Evolutionary conservation across 2,329 filamentous ascomycete genomes (phyloP).

Genomic region (Ceratocystis alfenasii): DNA sequence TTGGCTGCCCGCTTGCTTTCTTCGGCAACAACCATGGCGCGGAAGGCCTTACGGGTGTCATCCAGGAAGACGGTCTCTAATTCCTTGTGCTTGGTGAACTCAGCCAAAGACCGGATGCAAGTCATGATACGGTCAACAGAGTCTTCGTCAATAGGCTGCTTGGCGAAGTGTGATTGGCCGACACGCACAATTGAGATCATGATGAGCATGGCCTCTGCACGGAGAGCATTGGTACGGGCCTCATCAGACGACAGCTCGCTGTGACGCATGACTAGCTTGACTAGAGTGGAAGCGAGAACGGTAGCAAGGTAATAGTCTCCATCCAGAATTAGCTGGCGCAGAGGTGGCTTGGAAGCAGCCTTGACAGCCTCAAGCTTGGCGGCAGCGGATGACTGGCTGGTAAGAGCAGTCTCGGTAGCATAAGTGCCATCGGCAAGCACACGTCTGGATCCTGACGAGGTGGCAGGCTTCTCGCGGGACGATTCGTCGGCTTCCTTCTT

Average conservation of each 20-base stretch:
- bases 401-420: constrained; percentile 89
- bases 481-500: constrained; percentile 42
- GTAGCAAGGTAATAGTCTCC: constrained; percentile 94
- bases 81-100: constrained; percentile 81
- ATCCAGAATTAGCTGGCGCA: constrained; percentile 88
- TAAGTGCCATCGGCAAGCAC: constrained; percentile 95
- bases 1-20: constrained; percentile 97
- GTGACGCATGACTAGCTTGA: constrained; percentile 95
- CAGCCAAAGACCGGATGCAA: constrained; percentile 81
- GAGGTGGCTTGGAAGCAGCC: constrained; percentile 87
- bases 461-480: constrained; percentile 68
- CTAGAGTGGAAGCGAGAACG: constrained; percentile 88
- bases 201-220: constrained; percentile 96
- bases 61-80: constrained; percentile 86
- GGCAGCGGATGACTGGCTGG: constrained; percentile 77
- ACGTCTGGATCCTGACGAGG: constrained; percentile 67
- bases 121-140: constrained; percentile 98
- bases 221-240: constrained; percentile 82
- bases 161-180: constrained; percentile 97
- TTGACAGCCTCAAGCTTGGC: constrained; percentile 94
- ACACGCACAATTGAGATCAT: constrained; percentile 99
- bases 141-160: constrained; percentile 93
- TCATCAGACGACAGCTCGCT: constrained; percentile 79
- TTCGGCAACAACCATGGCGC: constrained; percentile 91
- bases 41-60: constrained; percentile 90